Base-by-base conservation (phyloP, 2,329 filamentous ascomycete species). In the Endoconidiophora laricicola region DNA sequence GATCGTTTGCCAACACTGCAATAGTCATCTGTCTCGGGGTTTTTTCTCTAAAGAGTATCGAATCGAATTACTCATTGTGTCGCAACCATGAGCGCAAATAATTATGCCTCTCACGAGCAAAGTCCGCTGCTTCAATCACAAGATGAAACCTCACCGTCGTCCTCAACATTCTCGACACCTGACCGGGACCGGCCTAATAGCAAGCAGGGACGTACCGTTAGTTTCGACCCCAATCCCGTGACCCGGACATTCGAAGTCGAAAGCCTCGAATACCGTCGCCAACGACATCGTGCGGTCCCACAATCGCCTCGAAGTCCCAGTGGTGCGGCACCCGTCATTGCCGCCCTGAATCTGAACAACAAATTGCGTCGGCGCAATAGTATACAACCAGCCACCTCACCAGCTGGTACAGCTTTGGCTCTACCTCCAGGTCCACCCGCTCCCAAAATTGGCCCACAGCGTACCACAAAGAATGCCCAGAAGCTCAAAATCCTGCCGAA, bases 401-500 rank as follows among this genome's bases (percentile, higher is more conserved):
- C 65, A 62, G 18, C 62, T 67, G 1, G 61, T 63, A 37, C 61
- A 64, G 49, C 57, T 63, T 37, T 57, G 60, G 23, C 58, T 65
- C 36, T 60, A 65, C 6, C 59, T 65, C 22, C 46, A 29, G 42
- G 24, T 22, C 24, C 64, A 60, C 55, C 54, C 4, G 54, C 61
- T 2, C 65, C 74, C 48, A 95, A 96, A 66, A 86, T 95, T 52
- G 91, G 91, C 2, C 90, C 91, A 0, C 91, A 98, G 63, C 73
- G 91, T 63, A 96, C 87, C 51, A 94, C 88, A 22, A 93, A 94
- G 65, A 95, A 85, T 56, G 86, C 86, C 1, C 87, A 96, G 69
- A 98, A 98, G 68, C 73, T 98, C 54, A 98, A 98, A 68, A 74
- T 98, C n/a, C 70, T 98, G 14, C 91, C 91, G 1, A 91, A 91